phyloP scores from a whole-genome alignment of 2,329 filamentous ascomycete species.

The Fusarium napiforme region DNA sequence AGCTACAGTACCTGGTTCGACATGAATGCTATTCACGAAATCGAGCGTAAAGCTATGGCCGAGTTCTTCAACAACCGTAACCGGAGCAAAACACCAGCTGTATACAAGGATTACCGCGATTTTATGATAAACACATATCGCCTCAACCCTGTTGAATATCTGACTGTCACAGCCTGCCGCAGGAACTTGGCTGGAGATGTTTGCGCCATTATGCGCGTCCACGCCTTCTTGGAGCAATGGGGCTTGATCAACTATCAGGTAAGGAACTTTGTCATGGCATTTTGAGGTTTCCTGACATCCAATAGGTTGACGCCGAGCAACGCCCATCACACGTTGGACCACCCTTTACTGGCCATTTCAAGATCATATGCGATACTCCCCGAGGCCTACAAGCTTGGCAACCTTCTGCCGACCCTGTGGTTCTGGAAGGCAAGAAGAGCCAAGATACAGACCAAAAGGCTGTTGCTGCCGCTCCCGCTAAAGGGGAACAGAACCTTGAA shows the following conservation, averaged over 20 bases:
- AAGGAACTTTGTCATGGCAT: background rate
- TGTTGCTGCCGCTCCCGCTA: constrained; percentile 71
- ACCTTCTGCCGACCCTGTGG: constrained; percentile 80
- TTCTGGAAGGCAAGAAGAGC: constrained; percentile 69
- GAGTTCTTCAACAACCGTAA: constrained; percentile 99
- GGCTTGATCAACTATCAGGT: constrained; percentile 99
- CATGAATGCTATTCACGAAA: constrained; percentile 90
- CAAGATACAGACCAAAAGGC: constrained; percentile 79
- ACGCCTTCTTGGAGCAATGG: constrained; percentile 98
- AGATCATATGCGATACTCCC: constrained; percentile 93
- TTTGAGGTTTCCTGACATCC: constrained; percentile 44
- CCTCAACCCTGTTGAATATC: constrained; percentile 92
- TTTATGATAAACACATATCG: constrained; percentile 99
- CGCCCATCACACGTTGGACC: constrained; percentile 95
- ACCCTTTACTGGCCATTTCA: constrained; percentile 97
- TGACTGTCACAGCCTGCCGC: constrained; percentile 95
- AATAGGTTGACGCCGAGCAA: constrained; percentile 92
- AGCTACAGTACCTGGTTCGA: constrained; percentile 99
- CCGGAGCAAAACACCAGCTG: constrained; percentile 94
- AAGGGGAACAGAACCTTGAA: constrained; percentile 89
- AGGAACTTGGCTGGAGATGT: constrained; percentile 96
- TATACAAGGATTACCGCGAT: constrained; percentile 99
- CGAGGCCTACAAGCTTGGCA: constrained; percentile 95
- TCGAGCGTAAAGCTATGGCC: constrained; percentile 93
- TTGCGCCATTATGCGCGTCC: constrained; percentile 98